Evolutionary conservation across 2,329 filamentous ascomycete genomes (phyloP).

Genomic region (Cladophialophora yegresii): DNA sequence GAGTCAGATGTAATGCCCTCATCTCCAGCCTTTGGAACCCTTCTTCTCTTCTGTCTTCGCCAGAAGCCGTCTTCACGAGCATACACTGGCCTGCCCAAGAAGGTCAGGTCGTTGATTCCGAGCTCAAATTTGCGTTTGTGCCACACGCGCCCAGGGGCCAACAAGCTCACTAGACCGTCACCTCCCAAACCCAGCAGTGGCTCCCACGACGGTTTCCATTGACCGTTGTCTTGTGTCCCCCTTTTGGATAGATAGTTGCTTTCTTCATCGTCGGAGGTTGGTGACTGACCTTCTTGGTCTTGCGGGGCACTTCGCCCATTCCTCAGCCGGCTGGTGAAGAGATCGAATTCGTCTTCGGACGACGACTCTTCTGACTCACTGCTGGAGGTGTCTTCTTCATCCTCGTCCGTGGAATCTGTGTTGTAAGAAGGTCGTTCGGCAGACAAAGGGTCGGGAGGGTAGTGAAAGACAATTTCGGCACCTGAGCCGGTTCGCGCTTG

Average conservation of each 20-base stretch:
- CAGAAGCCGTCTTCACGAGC: slow-evolving; percentile 76
- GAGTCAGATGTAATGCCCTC: slow-evolving; percentile 39
- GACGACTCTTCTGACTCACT: slow-evolving; percentile 34
- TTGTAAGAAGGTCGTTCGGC: slow-evolving; percentile 19
- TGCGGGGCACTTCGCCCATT: slow-evolving; percentile 4
- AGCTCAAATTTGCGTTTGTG: slow-evolving; percentile 83
- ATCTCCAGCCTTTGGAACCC: slow-evolving; percentile 37
- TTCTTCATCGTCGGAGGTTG: slow-evolving; percentile 28
- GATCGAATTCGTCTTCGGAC: slow-evolving; percentile 33
- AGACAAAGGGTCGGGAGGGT: slow-evolving; percentile 60
- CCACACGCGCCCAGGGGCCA: slow-evolving; percentile 71
- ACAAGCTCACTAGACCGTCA: slow-evolving; percentile 75
- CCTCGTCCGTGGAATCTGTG: slow-evolving; percentile 22
- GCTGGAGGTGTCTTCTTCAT: slow-evolving; percentile 35
- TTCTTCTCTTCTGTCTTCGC: slow-evolving; percentile 55
- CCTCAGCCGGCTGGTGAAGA: slow-evolving; percentile 25
- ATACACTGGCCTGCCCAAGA: slow-evolving; percentile 81
- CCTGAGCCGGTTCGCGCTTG: slow-evolving; percentile 78
- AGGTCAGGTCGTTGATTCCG: slow-evolving; percentile 75
- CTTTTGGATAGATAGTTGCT: slow-evolving; percentile 22
- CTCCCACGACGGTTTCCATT: slow-evolving; percentile 50
- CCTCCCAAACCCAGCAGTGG: slow-evolving; percentile 71
- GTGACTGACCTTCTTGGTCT: slow-evolving; percentile 23
- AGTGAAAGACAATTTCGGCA: slow-evolving; percentile 82
- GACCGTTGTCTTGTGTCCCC: slow-evolving; percentile 20